A percentile compares a stretch with the other conserved stretches of the same genome.
Conservation (phyloP, 129 eudicot genomes). For the Chrysanthemum makinoi region DNA sequence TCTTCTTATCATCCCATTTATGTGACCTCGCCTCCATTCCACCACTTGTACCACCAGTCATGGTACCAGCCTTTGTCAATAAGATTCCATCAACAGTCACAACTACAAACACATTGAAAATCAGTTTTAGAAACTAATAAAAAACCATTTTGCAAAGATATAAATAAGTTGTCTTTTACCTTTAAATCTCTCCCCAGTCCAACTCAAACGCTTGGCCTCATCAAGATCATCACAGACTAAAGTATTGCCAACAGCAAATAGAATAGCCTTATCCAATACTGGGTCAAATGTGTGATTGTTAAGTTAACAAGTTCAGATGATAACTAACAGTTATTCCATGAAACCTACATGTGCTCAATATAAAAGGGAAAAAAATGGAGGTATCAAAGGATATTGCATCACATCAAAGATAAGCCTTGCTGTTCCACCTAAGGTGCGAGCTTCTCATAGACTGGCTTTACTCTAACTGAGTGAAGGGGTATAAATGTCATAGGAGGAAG, state of each 20-base stretch:
- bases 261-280: constrained; percentile 76
- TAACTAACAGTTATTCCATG: not conserved
- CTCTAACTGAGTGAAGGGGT: constrained; percentile 92
- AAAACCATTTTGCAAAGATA: not conserved
- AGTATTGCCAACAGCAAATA: constrained; percentile 96
- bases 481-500: constrained; percentile 99
- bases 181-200: constrained; percentile 91
- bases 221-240: constrained; percentile 91
- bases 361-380: constrained; percentile 4
- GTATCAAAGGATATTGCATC: constrained; percentile 77
- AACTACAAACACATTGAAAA: constrained; percentile 48
- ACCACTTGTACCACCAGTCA: constrained; percentile 99
- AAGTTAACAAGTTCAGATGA: constrained; percentile 42
- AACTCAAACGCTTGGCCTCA: constrained; percentile 89
- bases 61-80: constrained; percentile 95
- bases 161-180: constrained; percentile 40
- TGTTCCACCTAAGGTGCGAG: constrained; percentile 87
- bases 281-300: constrained; percentile 76
- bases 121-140: not conserved
- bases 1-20: constrained; percentile 97
- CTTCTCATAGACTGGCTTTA: constrained; percentile 82
- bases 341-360: constrained; percentile 2
- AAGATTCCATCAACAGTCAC: constrained; percentile 93
- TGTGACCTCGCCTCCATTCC: constrained; percentile 99
- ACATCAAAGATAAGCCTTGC: constrained; percentile 91